These are phyloP conservation scores for Dionaea muscipula DNA, from an alignment of 179 eudicot genomes.

Conservation along the genomic window DNA sequence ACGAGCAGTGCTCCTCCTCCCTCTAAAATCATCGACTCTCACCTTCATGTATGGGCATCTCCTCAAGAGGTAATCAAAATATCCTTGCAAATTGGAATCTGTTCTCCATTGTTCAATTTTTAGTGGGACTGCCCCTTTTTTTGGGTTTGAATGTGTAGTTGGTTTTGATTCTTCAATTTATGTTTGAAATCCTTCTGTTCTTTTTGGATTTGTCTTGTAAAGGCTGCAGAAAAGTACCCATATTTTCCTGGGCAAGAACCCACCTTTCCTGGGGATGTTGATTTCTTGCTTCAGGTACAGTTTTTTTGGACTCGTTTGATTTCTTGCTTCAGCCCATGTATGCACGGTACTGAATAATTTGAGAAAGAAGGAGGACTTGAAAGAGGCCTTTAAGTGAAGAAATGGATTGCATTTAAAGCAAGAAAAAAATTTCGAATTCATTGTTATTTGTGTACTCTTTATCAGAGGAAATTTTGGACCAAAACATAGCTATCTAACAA, in stretches of 20 bases:
- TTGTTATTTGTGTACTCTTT: no score
- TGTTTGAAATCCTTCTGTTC: background rate
- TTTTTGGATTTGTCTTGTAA: constrained; percentile 1
- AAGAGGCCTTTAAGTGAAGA: no score
- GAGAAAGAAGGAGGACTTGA: no score
- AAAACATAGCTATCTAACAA: no score
- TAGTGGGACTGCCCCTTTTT: background rate
- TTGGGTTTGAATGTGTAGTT: background rate
- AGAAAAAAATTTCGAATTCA: no score
- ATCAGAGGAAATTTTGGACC: no score
- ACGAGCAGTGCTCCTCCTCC: background rate
- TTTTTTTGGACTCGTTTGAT: background rate
- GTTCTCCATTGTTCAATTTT: background rate
- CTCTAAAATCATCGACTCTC: constrained; percentile 67
- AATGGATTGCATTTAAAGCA: no score
- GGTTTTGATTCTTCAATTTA: background rate
- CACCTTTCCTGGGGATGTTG: constrained; percentile 50
- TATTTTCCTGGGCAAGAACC: constrained; percentile 87
- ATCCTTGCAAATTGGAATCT: background rate
- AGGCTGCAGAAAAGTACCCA: constrained; percentile 76
- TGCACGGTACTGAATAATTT: no score
- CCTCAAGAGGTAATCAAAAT: constrained; percentile 40
- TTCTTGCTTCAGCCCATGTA: no score
- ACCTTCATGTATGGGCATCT: constrained; percentile 94
- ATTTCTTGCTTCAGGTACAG: constrained; percentile 66